A percentile compares a stretch with the other conserved stretches of the same genome.
These are phyloP conservation scores for Tilletia caries DNA, from an alignment of 1,284 basidiomycete species.

Conservation along the genomic window DNA sequence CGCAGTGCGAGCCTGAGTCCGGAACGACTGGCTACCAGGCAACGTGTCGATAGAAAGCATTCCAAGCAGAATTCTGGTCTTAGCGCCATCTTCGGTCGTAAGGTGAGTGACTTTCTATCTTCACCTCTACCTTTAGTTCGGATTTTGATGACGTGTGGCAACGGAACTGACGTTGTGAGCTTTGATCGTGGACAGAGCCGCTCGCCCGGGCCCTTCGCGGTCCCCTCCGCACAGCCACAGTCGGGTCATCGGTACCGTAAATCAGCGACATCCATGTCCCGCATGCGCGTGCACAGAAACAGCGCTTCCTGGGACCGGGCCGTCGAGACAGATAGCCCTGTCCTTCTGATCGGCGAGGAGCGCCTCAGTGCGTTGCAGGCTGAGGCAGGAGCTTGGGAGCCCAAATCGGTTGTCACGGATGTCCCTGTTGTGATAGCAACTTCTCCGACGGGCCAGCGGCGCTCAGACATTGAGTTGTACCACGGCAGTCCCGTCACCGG, in stretches of 20 bases:
- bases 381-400: background rate
- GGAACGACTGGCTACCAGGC: background rate
- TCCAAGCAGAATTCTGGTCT: conserved; percentile 6
- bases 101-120: too few species aligned
- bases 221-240: too few species aligned
- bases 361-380: background rate
- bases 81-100: background rate
- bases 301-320: conserved; percentile 10
- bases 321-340: background rate
- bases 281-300: background rate
- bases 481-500: too few species aligned
- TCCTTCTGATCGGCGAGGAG: background rate
- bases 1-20: conserved; percentile 5
- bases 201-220: too few species aligned
- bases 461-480: background rate
- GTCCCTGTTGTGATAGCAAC: conserved; percentile 10
- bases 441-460: background rate
- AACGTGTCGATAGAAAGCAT: background rate
- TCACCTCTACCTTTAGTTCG: too few species aligned
- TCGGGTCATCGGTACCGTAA: too few species aligned
- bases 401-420: background rate
- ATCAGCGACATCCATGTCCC: too few species aligned
- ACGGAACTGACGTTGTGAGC: background rate
- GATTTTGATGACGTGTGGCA: background rate
- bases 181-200: too few species aligned